Evolutionary conservation across 2,329 filamentous ascomycete species (phyloP).

Genomic region (Diaporthe vexans): DNA sequence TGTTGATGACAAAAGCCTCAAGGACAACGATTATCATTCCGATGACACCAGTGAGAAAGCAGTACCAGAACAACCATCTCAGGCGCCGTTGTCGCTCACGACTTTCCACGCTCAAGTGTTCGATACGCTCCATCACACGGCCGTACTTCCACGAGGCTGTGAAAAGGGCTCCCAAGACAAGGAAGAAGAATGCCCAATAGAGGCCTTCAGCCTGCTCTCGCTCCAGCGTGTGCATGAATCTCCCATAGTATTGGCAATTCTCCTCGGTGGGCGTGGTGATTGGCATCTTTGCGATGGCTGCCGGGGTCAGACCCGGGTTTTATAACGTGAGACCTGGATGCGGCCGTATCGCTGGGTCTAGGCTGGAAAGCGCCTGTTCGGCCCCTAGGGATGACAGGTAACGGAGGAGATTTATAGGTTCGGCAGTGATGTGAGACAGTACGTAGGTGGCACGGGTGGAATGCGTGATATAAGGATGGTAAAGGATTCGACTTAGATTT

Average conservation of each 20-base stretch:
- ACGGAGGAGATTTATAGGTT: conserved; percentile 29
- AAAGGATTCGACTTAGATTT: background rate
- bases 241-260: conserved; percentile 41
- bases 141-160: conserved; percentile 40
- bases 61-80: conserved; percentile 58
- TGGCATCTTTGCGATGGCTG: conserved; percentile 10
- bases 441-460: background rate
- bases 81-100: conserved; percentile 54
- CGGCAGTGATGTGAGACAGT: background rate
- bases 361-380: conserved; percentile 14
- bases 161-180: conserved; percentile 37
- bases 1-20: conserved; percentile 67
- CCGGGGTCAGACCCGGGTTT: conserved; percentile 39
- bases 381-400: conserved; percentile 38
- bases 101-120: conserved; percentile 24
- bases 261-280: conserved; percentile 23
- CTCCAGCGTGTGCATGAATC: conserved; percentile 34
- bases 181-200: conserved; percentile 38
- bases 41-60: conserved; percentile 58
- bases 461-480: background rate
- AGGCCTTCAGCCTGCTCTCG: conserved; percentile 34
- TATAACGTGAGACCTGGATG: background rate
- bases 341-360: conserved; percentile 7
- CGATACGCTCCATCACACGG: conserved; percentile 35
- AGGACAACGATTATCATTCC: conserved; percentile 63